phyloP scores from a whole-genome alignment of 371 early-diverging fungal species.

The Mortierella polycephala region DNA sequence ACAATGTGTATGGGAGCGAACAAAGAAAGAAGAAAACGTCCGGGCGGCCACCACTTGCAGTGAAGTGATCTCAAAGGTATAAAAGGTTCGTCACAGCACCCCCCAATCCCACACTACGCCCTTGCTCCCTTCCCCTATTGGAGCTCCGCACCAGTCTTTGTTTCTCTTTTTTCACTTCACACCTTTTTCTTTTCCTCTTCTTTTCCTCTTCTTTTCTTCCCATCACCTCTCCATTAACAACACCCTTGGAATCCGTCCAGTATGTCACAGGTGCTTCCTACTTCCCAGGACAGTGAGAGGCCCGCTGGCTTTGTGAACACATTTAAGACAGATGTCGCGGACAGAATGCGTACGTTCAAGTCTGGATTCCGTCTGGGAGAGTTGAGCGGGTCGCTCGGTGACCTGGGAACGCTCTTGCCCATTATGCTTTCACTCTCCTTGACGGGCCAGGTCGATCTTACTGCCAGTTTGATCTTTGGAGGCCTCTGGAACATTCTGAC shows the following conservation, averaged over 20 bases:
- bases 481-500: slow-evolving; percentile 90
- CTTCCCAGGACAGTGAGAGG: slow-evolving; percentile 10
- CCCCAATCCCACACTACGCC: no score
- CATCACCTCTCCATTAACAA: neutral
- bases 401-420: slow-evolving; percentile 89
- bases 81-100: no score
- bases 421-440: slow-evolving; percentile 85
- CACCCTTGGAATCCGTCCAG: neutral
- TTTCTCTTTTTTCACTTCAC: no score
- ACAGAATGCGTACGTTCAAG: slow-evolving; percentile 29
- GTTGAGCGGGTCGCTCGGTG: slow-evolving; percentile 82
- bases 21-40: no score
- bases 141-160: no score
- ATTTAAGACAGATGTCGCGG: slow-evolving; percentile 25
- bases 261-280: slow-evolving; percentile 34
- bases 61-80: no score
- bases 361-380: slow-evolving; percentile 48
- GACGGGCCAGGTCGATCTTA: slow-evolving; percentile 80
- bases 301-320: slow-evolving; percentile 3
- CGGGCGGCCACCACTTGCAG: no score
- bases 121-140: no score
- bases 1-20: no score
- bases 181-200: neutral
- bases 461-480: slow-evolving; percentile 87
- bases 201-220: neutral